Evolutionary conservation across 495 filamentous ascomycete species (phyloP).

Genomic region (Neurospora tetrasperma): DNA sequence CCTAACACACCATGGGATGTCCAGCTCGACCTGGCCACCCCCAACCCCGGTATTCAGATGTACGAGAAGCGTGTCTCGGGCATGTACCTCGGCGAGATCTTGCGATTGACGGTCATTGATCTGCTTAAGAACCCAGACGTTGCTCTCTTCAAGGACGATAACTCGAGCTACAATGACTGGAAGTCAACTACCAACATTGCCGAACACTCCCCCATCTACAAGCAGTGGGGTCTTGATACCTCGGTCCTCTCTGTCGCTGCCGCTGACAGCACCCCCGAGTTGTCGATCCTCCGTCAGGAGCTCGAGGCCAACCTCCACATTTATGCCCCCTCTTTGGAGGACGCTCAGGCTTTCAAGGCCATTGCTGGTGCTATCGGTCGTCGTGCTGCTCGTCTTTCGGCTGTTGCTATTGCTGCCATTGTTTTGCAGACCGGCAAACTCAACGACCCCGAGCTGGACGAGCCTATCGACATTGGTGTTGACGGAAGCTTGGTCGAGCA

Average conservation of each 20-base stretch:
- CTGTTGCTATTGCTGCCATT: constrained; percentile 75
- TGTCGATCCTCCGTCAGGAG: constrained; percentile 58
- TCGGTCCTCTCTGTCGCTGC: constrained; percentile 72
- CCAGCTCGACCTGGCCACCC: constrained; percentile 63
- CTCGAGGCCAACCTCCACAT: constrained; percentile 67
- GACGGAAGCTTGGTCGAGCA: constrained; percentile 87
- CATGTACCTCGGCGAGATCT: constrained; percentile 96
- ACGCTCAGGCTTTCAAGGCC: constrained; percentile 71
- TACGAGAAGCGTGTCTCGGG: constrained; percentile 97
- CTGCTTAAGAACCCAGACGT: constrained; percentile 51
- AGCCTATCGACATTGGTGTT: constrained; percentile 77
- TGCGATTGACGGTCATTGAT: constrained; percentile 62
- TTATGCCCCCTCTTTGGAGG: constrained; percentile 56
- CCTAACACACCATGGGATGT: constrained; percentile 79
- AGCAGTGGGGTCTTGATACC: constrained; percentile 84
- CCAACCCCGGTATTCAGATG: constrained; percentile 95
- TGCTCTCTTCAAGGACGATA: constrained; percentile 58
- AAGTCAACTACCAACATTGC: constrained; percentile 58
- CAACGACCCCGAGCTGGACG: constrained; percentile 28
- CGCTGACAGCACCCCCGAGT: constrained; percentile 55
- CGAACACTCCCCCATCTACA: constrained; percentile 54
- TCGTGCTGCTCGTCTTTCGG: constrained; percentile 80
- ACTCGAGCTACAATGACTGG: constrained; percentile 52
- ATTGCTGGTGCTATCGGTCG: constrained; percentile 76
- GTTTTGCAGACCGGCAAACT: constrained; percentile 66